Evolutionary conservation across 2,329 filamentous ascomycete genomes (phyloP), one percentile per base, ranked within the genome.

Genomic region (Aureobasidium sp.): DNA sequence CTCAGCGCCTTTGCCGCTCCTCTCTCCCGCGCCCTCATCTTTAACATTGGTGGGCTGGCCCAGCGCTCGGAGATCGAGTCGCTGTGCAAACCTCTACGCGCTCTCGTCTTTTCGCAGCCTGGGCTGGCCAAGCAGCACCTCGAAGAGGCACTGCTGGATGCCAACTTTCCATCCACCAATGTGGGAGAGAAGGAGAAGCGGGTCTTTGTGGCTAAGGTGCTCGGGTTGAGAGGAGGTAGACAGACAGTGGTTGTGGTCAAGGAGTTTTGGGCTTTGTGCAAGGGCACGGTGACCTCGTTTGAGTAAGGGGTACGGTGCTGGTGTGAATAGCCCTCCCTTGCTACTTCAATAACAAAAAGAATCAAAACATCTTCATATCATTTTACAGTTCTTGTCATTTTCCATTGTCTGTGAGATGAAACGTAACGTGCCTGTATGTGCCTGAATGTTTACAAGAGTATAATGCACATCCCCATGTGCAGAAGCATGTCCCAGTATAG

Each of bases 11-110:
- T 89, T 8, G 87, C 87, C 0, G 86, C 86, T 0, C 72, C 82
- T 20, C 73, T 90, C n/a, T 76, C 82, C 5, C 78, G 80, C 62
- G 81, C 82, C 0, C 75, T 91, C 27, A 77, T 87, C 2, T 79
- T 81, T 63, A 89, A 90, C 63, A 80, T 91, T 39, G 84, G 85
- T 6, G 89, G 89, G 1, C 82, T 83, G 61, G 87, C 86, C 4
- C 82, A 85, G 1, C 82, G 89, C 43, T 89, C 86, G 66, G 88
- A 92, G 69, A 77, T 92, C 0, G 88, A 91, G 67, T 85, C 82
- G 67, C 75, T 92, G 6, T 82, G 82, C 61, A 87, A 90, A 63
- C 88, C 87, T 1, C 76, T 92, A 5, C 89, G 87, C 74, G 89
- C 85, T 69, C 77, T 92, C 20, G 64, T 74, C 17, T 64, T 68